Conservation (phyloP, 495 filamentous ascomycete species). For the Ramalina peruviana region DNA sequence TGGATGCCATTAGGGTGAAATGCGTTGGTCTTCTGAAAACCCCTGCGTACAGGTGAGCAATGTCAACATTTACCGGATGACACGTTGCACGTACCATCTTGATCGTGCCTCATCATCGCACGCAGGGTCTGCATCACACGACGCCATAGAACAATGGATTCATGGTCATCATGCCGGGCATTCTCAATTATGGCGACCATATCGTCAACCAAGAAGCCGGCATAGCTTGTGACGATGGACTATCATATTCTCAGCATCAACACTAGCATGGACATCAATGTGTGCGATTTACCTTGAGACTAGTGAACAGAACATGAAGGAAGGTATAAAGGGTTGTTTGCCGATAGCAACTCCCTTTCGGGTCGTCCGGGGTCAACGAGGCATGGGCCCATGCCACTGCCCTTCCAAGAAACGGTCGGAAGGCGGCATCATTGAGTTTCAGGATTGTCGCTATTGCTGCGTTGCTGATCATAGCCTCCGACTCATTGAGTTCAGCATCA, state of each 20-base stretch:
- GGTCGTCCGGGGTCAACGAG: slow-evolving; percentile 44
- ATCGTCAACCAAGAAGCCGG: slow-evolving; percentile 67
- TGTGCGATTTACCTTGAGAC: slow-evolving; percentile 47
- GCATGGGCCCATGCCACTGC: slow-evolving; percentile 65
- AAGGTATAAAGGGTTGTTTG: slow-evolving; percentile 66
- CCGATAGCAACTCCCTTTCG: slow-evolving; percentile 37
- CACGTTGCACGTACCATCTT: slow-evolving; percentile 35
- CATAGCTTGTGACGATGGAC: slow-evolving; percentile 86
- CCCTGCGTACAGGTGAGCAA: slow-evolving; percentile 22
- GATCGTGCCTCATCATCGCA: slow-evolving; percentile 68
- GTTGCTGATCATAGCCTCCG: slow-evolving; percentile 53
- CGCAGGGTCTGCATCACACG: slow-evolving; percentile 52
- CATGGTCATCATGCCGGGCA: slow-evolving; percentile 32
- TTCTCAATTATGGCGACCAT: slow-evolving; percentile 47
- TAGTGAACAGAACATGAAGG: slow-evolving; percentile 60
- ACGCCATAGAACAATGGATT: slow-evolving; percentile 44
- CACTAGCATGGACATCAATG: neutral
- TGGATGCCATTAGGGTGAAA: slow-evolving; percentile 52
- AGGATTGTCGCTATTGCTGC: slow-evolving; percentile 77
- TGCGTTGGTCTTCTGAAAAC: slow-evolving; percentile 88
- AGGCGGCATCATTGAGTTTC: slow-evolving; percentile 91
- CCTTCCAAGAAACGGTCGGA: slow-evolving; percentile 79
- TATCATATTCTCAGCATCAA: slow-evolving; percentile 12
- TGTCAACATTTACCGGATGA: neutral
- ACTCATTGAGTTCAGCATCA: slow-evolving; percentile 38